A percentile compares a stretch with the other conserved stretches of the same genome.
Conservation (phyloP, 495 filamentous ascomycete genomes). For the Neurospora sp. region DNA sequence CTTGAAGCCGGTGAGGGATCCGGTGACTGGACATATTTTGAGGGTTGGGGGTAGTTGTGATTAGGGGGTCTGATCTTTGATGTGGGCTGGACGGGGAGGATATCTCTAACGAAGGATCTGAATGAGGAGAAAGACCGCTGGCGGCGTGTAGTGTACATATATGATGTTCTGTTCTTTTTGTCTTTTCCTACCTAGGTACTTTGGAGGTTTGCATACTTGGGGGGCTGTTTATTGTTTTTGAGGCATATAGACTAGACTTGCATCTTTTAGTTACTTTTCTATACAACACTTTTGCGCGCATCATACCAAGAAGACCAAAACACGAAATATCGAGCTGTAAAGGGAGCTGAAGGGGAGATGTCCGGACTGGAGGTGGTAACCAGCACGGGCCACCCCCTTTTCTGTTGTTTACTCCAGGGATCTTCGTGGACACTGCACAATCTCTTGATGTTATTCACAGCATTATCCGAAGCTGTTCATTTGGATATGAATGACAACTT, state of each 20-base stretch:
- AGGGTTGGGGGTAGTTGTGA: constrained; percentile 14
- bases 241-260: not conserved
- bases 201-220: too few relatives aligned
- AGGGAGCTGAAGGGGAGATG: too few relatives aligned
- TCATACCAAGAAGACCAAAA: too few relatives aligned
- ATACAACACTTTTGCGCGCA: not conserved
- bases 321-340: too few relatives aligned
- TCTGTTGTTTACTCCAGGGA: not conserved
- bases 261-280: not conserved
- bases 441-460: too few relatives aligned
- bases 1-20: constrained; percentile 9
- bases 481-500: too few relatives aligned
- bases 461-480: too few relatives aligned
- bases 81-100: not conserved
- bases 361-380: not conserved
- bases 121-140: not conserved
- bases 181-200: too few relatives aligned
- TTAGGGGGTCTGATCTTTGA: too few relatives aligned
- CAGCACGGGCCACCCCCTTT: not conserved
- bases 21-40: constrained; percentile 7
- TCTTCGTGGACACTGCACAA: not conserved
- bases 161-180: not conserved
- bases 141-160: not conserved
- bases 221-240: too few relatives aligned
- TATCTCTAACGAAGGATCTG: too few relatives aligned